Conservation (phyloP, 2,329 filamentous ascomycete species). For the Gremmenia infestans region DNA sequence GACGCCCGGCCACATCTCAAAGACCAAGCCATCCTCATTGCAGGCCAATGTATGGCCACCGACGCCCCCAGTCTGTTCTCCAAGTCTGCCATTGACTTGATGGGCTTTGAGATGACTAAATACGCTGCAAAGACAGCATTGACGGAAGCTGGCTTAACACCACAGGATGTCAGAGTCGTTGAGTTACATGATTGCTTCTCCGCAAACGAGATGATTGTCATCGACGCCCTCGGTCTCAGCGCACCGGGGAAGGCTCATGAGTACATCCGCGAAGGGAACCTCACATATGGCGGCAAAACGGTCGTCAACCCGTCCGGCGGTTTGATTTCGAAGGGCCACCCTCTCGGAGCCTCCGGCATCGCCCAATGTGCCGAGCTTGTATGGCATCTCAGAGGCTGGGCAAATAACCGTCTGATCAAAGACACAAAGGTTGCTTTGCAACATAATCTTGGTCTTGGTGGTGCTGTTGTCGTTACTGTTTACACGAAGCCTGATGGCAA, state of each 20-base stretch:
- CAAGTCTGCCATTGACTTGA: conserved; percentile 74
- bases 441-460: conserved; percentile 89
- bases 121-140: conserved; percentile 66
- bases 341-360: conserved; percentile 87
- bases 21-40: conserved; percentile 79
- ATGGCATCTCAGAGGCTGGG: conserved; percentile 95
- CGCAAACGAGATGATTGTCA: conserved; percentile 85
- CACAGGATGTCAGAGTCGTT: conserved; percentile 72
- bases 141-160: conserved; percentile 64
- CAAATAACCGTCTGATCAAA: conserved; percentile 74
- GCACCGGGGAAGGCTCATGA: conserved; percentile 84
- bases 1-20: conserved; percentile 78
- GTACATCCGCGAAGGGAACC: conserved; percentile 79
- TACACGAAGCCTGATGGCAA: conserved; percentile 80
- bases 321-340: conserved; percentile 93
- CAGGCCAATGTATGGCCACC: conserved; percentile 82
- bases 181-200: conserved; percentile 98
- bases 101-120: conserved; percentile 82
- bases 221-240: conserved; percentile 79
- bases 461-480: conserved; percentile 84
- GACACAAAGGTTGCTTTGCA: conserved; percentile 72
- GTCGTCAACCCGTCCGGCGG: conserved; percentile 93
- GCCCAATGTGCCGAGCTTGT: conserved; percentile 93
- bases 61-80: conserved; percentile 78
- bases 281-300: conserved; percentile 75